phyloP scores from a whole-genome alignment of 306 rosid genomes.

The Dryas drummondii region DNA sequence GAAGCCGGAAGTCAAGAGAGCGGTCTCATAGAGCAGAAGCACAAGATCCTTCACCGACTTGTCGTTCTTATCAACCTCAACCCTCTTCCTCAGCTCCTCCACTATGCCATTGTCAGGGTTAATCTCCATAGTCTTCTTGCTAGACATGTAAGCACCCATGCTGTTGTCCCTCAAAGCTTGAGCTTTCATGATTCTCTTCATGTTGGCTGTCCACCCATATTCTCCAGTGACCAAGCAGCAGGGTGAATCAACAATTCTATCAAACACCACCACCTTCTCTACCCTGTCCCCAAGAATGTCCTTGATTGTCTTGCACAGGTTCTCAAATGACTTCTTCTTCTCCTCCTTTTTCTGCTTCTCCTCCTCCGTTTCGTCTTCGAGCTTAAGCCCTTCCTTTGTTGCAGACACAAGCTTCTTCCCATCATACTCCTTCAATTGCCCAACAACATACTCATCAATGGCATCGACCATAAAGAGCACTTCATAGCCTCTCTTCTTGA shows the following conservation, averaged over 20 bases:
- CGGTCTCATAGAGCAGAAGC: conserved; percentile 28
- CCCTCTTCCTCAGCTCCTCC: conserved; percentile 34
- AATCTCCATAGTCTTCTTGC: conserved; percentile 43
- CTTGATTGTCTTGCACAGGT: conserved; percentile 31
- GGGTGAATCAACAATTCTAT: conserved; percentile 31
- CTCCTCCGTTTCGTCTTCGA: conserved; percentile 32
- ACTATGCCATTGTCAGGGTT: conserved; percentile 24
- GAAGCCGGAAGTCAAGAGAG: conserved; percentile 25
- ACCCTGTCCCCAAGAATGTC: conserved; percentile 31
- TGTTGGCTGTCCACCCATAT: conserved; percentile 38
- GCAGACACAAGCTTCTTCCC: conserved; percentile 35
- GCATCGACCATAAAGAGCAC: conserved; percentile 35
- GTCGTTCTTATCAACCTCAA: conserved; percentile 21
- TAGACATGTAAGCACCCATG: conserved; percentile 33
- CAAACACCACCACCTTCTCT: conserved; percentile 36
- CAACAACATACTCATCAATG: conserved; percentile 34
- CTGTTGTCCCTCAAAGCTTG: conserved; percentile 30
- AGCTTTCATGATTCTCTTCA: conserved; percentile 44
- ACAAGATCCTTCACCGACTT: conserved; percentile 27
- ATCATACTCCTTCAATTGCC: conserved; percentile 36
- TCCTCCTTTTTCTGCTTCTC: conserved; percentile 27
- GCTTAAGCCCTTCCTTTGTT: conserved; percentile 35
- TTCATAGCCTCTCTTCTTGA: conserved; percentile 32
- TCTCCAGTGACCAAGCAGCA: conserved; percentile 28
- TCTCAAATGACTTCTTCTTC: conserved; percentile 33